Evolutionary conservation across 2,329 filamentous ascomycete species (phyloP).

Genomic region (Fusarium lateritium): DNA sequence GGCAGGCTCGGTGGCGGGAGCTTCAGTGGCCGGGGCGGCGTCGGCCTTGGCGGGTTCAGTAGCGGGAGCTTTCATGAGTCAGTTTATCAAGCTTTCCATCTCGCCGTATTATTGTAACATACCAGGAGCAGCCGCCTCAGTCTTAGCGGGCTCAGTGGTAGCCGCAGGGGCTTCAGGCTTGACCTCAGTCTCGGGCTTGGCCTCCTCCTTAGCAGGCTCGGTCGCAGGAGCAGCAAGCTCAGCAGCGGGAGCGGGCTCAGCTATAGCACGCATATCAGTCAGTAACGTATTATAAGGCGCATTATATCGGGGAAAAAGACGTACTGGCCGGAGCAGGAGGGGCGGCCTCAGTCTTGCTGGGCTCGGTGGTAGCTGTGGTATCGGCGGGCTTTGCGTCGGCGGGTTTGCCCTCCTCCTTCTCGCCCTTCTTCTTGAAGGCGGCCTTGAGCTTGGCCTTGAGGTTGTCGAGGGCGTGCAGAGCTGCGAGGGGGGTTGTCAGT

Average conservation of each 20-base stretch:
- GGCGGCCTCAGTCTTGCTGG: slow-evolving; percentile 56
- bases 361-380: slow-evolving; percentile 48
- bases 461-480: slow-evolving; percentile 67
- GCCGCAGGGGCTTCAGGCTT: slow-evolving; percentile 48
- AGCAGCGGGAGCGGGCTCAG: slow-evolving; percentile 45
- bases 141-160: slow-evolving; percentile 47
- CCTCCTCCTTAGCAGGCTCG: slow-evolving; percentile 49
- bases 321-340: slow-evolving; percentile 52
- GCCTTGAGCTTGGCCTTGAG: slow-evolving; percentile 70
- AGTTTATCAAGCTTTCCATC: neutral
- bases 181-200: slow-evolving; percentile 48
- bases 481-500: slow-evolving; percentile 55
- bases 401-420: slow-evolving; percentile 53
- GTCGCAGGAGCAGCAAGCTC: slow-evolving; percentile 46
- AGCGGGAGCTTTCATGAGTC: slow-evolving; percentile 41
- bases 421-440: slow-evolving; percentile 65
- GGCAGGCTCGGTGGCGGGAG: slow-evolving; percentile 48
- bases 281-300: slow-evolving; percentile 11
- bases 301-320: slow-evolving; percentile 31
- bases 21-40: slow-evolving; percentile 48
- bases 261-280: slow-evolving; percentile 29
- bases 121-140: slow-evolving; percentile 45
- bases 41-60: slow-evolving; percentile 50
- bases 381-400: slow-evolving; percentile 37
- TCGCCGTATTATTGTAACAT: neutral